Base-by-base conservation (phyloP, 2,329 filamentous ascomycete genomes). In the Alternaria triticimaculans region DNA sequence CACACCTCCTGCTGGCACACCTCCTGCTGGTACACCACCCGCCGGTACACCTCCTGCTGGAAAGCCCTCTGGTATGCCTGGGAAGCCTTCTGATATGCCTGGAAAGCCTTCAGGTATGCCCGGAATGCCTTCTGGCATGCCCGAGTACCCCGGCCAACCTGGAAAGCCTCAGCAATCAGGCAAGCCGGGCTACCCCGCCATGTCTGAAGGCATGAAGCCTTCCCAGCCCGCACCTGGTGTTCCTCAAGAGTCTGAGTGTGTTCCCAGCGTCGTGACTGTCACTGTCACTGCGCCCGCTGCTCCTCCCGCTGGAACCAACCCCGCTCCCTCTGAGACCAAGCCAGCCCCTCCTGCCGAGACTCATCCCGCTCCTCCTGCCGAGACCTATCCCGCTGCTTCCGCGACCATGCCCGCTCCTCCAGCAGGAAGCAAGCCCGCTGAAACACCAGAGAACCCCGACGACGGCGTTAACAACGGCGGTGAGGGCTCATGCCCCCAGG, bases 401-500 rank as follows among this genome's bases (percentile, higher is more conserved):
- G 41, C n/a, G 21, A 26, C 54, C 23, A 7, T 5, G 15, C 20
- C 33, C 5, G 28, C 37, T 18, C n/a, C 21, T 2, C 53, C 48
- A 15, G 11, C 43, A 33, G 15, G 7, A 21, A 46, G 26, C 3
- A 25, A 25, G 28, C 49, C 49, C 14, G 20, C 49, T 37, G 28
- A 37, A 6, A 41, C 15, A 10, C 37, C 37, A n/a, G 37, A 41
- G 15, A 18, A 41, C 15, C 15, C 37, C 1, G 37, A 41, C 37
- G 37, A 41, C 15, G 37, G 8, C 9, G n/a, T 41, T 11, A 18
- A 41, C 37, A 41, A 41, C 37, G 37, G 37, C 8, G 37, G 37
- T 41, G 37, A 30, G 15, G 44, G 15, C 30, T 26, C 57, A 11
- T 77, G 74, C 60, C 72, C 75, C 3, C 43, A 63, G 8, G 65